Percentiles rank a stretch among this genome's conserved stretches.
Conservation (phyloP, 345 rosid genomes). For the Syzygium grande region DNA sequence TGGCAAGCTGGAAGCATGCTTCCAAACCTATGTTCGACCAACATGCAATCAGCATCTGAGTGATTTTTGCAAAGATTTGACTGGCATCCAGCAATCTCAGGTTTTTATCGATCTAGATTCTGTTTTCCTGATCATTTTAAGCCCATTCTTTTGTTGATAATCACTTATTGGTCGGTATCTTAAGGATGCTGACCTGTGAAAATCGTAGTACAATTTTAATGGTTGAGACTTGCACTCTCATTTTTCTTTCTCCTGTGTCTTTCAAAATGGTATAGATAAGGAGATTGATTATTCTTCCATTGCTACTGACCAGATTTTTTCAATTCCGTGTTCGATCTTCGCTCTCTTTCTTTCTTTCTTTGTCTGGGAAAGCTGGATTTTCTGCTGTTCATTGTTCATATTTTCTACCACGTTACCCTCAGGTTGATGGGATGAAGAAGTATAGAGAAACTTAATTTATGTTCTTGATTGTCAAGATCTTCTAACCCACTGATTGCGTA, state of each 20-base stretch:
- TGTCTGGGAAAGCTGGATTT: not conserved
- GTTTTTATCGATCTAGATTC: conserved; percentile 2
- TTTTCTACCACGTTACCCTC: not conserved
- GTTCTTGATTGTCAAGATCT: not conserved
- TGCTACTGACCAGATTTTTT: not conserved
- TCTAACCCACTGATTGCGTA: not conserved
- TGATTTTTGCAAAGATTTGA: conserved; percentile 42
- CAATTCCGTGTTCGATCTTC: not conserved
- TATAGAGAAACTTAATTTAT: too few relatives aligned
- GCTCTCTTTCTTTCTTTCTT: not conserved
- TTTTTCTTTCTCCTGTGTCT: not conserved
- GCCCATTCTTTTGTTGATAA: not conserved
- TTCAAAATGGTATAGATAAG: not conserved
- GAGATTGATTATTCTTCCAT: not conserved
- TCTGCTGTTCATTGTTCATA: not conserved
- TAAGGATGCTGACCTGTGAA: not conserved
- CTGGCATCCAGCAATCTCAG: conserved; percentile 45
- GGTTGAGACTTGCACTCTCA: not conserved
- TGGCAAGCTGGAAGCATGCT: conserved; percentile 35
- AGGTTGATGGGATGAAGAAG: too few relatives aligned
- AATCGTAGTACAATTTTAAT: not conserved
- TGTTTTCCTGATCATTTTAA: not conserved
- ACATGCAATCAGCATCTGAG: conserved; percentile 30
- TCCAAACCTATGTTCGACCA: conserved; percentile 44
- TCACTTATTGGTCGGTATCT: not conserved